Conservation (phyloP, 2,329 filamentous ascomycete genomes). For the Rutstroemia sp. region DNA sequence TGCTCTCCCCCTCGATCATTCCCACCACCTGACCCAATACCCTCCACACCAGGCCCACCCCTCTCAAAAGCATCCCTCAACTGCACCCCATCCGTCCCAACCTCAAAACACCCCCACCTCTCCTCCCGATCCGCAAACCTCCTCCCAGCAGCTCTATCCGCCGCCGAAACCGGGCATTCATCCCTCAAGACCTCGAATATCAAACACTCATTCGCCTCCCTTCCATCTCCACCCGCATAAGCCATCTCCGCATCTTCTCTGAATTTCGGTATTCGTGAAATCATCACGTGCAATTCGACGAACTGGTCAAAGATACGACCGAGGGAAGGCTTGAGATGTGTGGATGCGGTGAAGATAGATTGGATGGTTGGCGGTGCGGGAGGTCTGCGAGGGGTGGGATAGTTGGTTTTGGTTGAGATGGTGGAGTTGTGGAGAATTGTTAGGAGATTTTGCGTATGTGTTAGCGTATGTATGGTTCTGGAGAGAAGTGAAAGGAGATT, state of each 20-base stretch:
- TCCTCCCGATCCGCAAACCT: conserved; percentile 39
- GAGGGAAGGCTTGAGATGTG: conserved; percentile 27
- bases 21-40: not conserved
- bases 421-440: conserved; percentile 49
- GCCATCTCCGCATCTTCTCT: conserved; percentile 34
- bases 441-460: conserved; percentile 38
- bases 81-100: conserved; percentile 31
- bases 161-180: conserved; percentile 17
- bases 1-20: not conserved
- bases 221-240: conserved; percentile 16
- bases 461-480: conserved; percentile 38
- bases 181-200: conserved; percentile 27
- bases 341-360: conserved; percentile 18
- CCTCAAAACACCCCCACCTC: conserved; percentile 44
- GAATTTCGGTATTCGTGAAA: conserved; percentile 37
- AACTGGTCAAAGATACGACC: conserved; percentile 48
- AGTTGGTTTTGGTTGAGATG: conserved; percentile 21
- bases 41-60: conserved; percentile 2
- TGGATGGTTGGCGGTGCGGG: not conserved
- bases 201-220: conserved; percentile 4
- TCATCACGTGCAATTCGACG: conserved; percentile 47
- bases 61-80: conserved; percentile 35
- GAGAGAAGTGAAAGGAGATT: conserved; percentile 40
- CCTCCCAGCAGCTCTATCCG: not conserved
- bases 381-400: not conserved